Evolutionary conservation across 108 stramenopile genomes (phyloP), one percentile per base, ranked within the genome.

Genomic region (Skeletonema tropicum): DNA sequence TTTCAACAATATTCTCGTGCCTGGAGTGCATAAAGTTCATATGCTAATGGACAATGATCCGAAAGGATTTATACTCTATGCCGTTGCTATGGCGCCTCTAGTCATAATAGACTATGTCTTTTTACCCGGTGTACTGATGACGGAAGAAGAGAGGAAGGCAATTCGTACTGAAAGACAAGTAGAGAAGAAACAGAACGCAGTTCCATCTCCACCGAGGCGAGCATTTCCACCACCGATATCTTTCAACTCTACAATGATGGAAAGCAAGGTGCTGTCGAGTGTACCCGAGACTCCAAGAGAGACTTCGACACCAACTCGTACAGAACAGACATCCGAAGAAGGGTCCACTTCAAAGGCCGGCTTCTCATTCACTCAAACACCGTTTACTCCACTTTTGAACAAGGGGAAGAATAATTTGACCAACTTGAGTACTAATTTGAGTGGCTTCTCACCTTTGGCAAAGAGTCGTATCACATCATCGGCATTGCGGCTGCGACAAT

Each of bases 1-100:
- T 69, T 86, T 86, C 49, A 78, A 86, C 31, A 59, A 21, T 57
- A 10, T 77, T 10, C 64, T 86, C 32, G 82, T 86, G 3, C 85
- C 85, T 25, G 68, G 77, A 12, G 68, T 86, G 42, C 73, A 79
- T 13, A 75, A 32, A 58, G 32, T 75, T 3, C 85, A 86, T 60
- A 48, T 62, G 31, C 23, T 73, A 1, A 60, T 83, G 77, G 81
- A 77, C 61, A 55, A 74, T 49, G 85, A 86, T 73, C 81, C 80
- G 26, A 76, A 73, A 39, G 31, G 60, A 31, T 75, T 70, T 67
- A 59, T 41, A 4, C 33, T 36, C 23, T 31, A 60, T 21, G 63
- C 71, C 42, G 33, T 83, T 30, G 39, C 73, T 11, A 49, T 77
- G 36, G 19, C 79, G 15, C 82, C 82, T 14, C 61, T 82, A 52